Evolutionary conservation across 768 basidiomycete species (phyloP).

Genomic region (Mycena pura): DNA sequence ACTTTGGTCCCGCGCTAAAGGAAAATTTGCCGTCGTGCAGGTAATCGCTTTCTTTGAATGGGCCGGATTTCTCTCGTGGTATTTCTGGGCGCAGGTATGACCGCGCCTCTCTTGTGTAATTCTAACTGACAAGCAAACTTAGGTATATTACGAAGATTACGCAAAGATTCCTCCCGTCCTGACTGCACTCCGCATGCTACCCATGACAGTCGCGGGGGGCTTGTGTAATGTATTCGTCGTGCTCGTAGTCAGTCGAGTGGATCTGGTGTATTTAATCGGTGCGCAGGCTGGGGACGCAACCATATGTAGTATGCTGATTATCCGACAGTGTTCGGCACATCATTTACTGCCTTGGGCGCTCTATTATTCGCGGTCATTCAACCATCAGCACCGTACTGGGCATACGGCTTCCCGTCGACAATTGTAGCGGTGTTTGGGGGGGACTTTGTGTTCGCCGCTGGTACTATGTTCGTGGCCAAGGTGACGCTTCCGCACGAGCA

Average conservation of each 20-base stretch:
- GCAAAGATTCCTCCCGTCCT: conserved; percentile 56
- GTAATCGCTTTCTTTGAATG: conserved; percentile 67
- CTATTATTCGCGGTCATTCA: conserved; percentile 74
- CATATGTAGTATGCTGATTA: neutral
- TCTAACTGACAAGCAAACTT: too few species aligned
- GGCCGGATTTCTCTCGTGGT: conserved; percentile 61
- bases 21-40: conserved; percentile 68
- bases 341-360: conserved; percentile 61
- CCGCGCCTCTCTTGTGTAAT: too few species aligned
- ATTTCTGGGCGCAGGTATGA: conserved; percentile 35
- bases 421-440: conserved; percentile 73
- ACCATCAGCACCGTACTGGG: conserved; percentile 69
- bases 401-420: conserved; percentile 74
- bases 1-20: conserved; percentile 67
- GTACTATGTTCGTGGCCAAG: conserved; percentile 78
- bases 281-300: conserved; percentile 23
- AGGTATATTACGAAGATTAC: conserved; percentile 81
- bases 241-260: conserved; percentile 59
- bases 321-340: conserved; percentile 53
- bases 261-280: conserved; percentile 67
- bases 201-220: conserved; percentile 73
- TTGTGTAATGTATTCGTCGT: conserved; percentile 72
- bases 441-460: conserved; percentile 77
- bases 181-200: conserved; percentile 71
- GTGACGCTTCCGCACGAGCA: conserved; percentile 73